Base-by-base conservation (phyloP, 2,329 filamentous ascomycete species). In the Fusarium siculi region DNA sequence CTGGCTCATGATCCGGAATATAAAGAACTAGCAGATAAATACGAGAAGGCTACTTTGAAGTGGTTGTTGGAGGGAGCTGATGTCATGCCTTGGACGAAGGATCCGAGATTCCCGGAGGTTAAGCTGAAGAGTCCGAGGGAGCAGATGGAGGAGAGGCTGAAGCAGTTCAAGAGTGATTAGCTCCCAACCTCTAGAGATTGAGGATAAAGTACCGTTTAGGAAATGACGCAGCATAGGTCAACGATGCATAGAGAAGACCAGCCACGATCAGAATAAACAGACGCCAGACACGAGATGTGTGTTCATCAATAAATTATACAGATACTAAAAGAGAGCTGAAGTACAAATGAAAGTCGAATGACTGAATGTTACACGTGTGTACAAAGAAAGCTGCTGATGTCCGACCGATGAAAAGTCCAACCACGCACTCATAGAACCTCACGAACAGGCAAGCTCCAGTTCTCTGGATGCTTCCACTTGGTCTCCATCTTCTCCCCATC, bases 51-150 rank as follows among this genome's bases (percentile, higher is more conserved):
- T 14, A 78, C 83, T 21, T 66, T 85, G 44, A 76, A 78, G 58
- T 85, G 84, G 83, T 60, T 85, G 32, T 74, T 82, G 2, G 76
- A 80, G 21, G 80, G 72, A 0, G 76, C 78, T 4, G 82, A 83
- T 73, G 76, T 81, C 9, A 71, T 85, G 53, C 82, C 82, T 0
- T 84, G 79, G 76, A 60, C 72, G 2, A 77, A 78, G 40, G 82
- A 84, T 36, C 66, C 74, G 15, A 70, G 82, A 5, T 83, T 82
- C 42, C 82, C 82, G 0, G 72, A 79, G 15, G 82, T 55, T 0
- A 56, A 64, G 8, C 1, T 64, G 28, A 62, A 62, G 23, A 62
- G 43, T 32, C 61, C 56, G 0, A 46, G 32, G 12, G 56, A 64
- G 4, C 61, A 64, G 56, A 77, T 78, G 72, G 72, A 78, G 16